phyloP scores from a whole-genome alignment of 768 basidiomycete genomes.

The Kwoniella bestiolae region DNA sequence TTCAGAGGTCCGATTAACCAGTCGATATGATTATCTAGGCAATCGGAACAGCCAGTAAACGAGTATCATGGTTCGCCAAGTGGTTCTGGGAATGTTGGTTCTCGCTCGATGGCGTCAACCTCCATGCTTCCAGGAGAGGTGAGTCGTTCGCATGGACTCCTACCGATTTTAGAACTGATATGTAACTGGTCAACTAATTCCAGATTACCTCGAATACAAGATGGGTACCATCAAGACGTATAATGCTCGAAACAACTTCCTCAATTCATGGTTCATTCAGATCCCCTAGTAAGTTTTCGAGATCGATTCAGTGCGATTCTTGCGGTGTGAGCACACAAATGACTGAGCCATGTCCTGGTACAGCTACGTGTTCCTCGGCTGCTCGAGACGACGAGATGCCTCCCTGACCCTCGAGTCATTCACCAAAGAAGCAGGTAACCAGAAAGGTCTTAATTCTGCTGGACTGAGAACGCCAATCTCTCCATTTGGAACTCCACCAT shows the following conservation, averaged over 20 bases:
- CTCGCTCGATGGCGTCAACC: constrained; percentile 59
- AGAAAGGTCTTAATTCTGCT: constrained; percentile 45
- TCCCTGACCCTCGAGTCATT: constrained; percentile 66
- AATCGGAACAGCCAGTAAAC: constrained; percentile 69
- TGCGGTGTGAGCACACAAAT: too few species aligned
- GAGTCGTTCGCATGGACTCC: constrained; percentile 10
- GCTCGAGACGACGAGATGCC: constrained; percentile 68
- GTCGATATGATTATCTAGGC: constrained; percentile 59
- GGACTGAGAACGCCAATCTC: constrained; percentile 54
- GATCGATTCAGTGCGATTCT: too few species aligned
- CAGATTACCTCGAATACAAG: constrained; percentile 76
- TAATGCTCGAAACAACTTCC: constrained; percentile 73
- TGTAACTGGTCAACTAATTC: too few species aligned
- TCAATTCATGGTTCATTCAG: constrained; percentile 69
- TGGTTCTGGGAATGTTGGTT: constrained; percentile 79
- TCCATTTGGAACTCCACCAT: constrained; percentile 35
- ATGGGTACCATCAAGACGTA: constrained; percentile 76
- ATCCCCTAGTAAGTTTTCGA: constrained; percentile 61
- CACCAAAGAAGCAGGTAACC: constrained; percentile 63
- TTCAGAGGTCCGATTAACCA: neutral
- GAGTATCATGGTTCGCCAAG: constrained; percentile 68
- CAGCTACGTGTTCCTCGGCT: constrained; percentile 73
- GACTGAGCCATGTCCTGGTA: neutral
- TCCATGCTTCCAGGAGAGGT: constrained; percentile 63
- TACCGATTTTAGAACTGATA: neutral